phyloP scores from a whole-genome alignment of 441 rosid genomes.

The Euphorbia schlechtendalii region DNA sequence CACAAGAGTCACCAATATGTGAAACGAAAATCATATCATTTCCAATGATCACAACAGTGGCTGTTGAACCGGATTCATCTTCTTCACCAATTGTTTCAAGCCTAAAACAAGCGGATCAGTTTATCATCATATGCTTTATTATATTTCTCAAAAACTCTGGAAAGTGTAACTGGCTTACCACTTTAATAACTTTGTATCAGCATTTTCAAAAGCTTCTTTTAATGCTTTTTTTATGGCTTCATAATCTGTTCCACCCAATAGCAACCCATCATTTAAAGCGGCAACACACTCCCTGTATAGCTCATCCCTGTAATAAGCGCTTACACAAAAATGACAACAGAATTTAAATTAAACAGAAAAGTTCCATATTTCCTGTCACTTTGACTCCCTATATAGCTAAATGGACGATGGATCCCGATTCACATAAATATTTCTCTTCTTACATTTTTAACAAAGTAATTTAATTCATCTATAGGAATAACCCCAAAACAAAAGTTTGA shows the following conservation, averaged over 20 bases:
- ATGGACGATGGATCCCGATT: too few relatives aligned
- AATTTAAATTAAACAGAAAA: background rate
- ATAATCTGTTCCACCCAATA: conserved; percentile 57
- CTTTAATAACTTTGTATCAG: conserved; percentile 54
- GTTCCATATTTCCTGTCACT: background rate
- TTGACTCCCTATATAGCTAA: background rate
- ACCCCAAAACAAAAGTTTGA: too few relatives aligned
- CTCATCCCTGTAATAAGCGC: conserved; percentile 53
- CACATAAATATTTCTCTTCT: too few relatives aligned
- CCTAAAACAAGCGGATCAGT: conserved; percentile 41
- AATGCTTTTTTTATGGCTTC: conserved; percentile 42
- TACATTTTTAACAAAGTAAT: too few relatives aligned
- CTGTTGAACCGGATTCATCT: conserved; percentile 88
- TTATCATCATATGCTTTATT: background rate
- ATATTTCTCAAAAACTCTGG: background rate
- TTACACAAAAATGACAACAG: conserved; percentile 1
- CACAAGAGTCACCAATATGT: conserved; percentile 82
- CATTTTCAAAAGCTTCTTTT: conserved; percentile 55
- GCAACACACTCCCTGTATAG: conserved; percentile 68
- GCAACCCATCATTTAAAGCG: conserved; percentile 65
- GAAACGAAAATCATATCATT: conserved; percentile 51
- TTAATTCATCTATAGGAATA: too few relatives aligned
- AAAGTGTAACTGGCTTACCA: conserved; percentile 35
- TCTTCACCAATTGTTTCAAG: conserved; percentile 45
- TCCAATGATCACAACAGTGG: conserved; percentile 61